Evolutionary conservation across 139 green algal genomes (phyloP).

Genomic region (Chlamydomonas sphaeroides): DNA sequence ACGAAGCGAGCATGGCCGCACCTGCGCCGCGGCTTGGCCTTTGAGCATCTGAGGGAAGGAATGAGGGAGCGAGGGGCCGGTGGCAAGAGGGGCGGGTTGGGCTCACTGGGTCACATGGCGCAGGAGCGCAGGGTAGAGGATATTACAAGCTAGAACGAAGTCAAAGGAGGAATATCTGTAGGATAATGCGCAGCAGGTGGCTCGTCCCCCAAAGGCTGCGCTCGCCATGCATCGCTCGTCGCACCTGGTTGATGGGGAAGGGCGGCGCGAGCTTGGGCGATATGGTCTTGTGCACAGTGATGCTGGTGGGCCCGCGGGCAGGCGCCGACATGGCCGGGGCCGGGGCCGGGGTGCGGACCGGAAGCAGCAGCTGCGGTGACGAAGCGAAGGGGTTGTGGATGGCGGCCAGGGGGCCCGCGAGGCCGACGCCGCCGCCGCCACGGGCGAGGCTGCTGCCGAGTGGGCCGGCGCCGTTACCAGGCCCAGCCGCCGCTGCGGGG

Average conservation of each 20-base stretch:
- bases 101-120: too few relatives aligned
- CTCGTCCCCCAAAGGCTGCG: too few relatives aligned
- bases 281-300: slow-evolving; percentile 14
- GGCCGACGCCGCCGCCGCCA: neutral
- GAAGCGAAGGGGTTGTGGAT: slow-evolving; percentile 27
- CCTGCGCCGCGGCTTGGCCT: slow-evolving; percentile 7
- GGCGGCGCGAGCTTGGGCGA: slow-evolving; percentile 29
- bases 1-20: too few relatives aligned
- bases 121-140: too few relatives aligned
- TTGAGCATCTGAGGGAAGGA: slow-evolving; percentile 13
- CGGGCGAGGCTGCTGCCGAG: too few relatives aligned
- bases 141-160: too few relatives aligned
- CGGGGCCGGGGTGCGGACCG: neutral
- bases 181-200: too few relatives aligned
- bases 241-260: slow-evolving; percentile 36
- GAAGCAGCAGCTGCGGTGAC: neutral
- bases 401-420: neutral
- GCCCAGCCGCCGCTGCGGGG: neutral
- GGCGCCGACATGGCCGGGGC: too few relatives aligned
- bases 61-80: too few relatives aligned
- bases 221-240: too few relatives aligned
- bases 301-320: neutral
- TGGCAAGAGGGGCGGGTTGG: too few relatives aligned
- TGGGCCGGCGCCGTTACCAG: neutral
- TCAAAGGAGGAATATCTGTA: too few relatives aligned